Evolutionary conservation across 129 eudicot genomes (phyloP).

Genomic region (Chrysanthemum makinoi): DNA sequence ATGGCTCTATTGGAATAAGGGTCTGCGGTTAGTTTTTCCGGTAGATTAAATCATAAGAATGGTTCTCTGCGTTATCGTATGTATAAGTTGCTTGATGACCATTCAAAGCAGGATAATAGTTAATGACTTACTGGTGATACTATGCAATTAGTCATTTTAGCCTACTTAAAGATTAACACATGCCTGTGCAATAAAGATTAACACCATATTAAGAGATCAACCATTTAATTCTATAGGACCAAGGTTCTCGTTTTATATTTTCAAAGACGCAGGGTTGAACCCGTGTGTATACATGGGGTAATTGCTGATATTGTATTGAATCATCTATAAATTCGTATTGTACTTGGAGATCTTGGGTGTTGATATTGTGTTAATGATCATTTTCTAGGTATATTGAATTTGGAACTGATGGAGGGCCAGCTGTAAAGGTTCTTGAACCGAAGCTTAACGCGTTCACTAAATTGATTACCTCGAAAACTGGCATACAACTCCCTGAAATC

Average conservation of each 20-base stretch:
- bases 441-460: constrained; percentile 35
- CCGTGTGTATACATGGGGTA: background rate
- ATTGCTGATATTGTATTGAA: background rate
- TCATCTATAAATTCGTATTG: constrained; percentile 12
- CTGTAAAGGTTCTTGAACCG: constrained; percentile 36
- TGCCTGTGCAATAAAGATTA: too few relatives aligned
- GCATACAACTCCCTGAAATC: constrained; percentile 33
- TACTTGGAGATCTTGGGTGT: background rate
- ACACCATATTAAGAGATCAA: too few relatives aligned
- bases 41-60: constrained; percentile 5
- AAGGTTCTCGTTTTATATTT: background rate
- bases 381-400: constrained; percentile 34
- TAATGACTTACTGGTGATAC: background rate
- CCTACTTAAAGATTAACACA: too few relatives aligned
- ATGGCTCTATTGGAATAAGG: background rate
- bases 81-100: background rate
- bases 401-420: constrained; percentile 45
- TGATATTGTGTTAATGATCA: constrained; percentile 22
- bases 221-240: too few relatives aligned
- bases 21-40: background rate
- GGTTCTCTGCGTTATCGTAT: background rate
- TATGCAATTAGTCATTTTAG: too few relatives aligned
- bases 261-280: background rate
- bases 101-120: background rate
- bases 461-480: constrained; percentile 28